A percentile compares a stretch with the other conserved stretches of the same genome.
These are phyloP conservation scores for Saitozyma sp. DNA, from an alignment of 768 basidiomycete species.

Conservation along the genomic window DNA sequence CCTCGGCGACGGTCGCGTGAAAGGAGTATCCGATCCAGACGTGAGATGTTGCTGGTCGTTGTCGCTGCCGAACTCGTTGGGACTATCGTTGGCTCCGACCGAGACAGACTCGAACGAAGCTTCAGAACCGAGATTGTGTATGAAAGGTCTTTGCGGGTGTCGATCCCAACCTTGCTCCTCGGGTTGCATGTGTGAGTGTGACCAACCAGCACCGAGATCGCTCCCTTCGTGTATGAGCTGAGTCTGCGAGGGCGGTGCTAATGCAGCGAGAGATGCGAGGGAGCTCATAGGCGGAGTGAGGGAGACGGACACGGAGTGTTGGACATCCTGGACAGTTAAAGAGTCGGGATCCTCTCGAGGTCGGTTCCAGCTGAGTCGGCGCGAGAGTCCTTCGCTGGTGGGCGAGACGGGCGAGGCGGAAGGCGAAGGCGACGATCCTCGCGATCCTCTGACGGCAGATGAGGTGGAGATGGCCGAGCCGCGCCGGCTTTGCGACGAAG, in stretches of 20 bases:
- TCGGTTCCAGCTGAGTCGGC: constrained; percentile 38
- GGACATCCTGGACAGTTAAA: background rate
- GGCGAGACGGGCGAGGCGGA: constrained; percentile 32
- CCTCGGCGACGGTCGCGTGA: background rate
- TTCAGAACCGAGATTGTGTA: constrained; percentile 10
- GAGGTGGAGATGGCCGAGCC: background rate
- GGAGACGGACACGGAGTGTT: background rate
- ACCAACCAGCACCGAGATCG: background rate
- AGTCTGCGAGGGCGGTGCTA: constrained; percentile 9
- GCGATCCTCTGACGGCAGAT: constrained; percentile 15
- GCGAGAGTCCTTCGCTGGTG: constrained; percentile 27
- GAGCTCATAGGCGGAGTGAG: constrained; percentile 1
- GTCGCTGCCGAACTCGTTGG: constrained; percentile 4
- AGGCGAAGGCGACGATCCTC: constrained; percentile 26
- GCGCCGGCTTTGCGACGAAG: too few relatives aligned
- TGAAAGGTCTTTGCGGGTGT: constrained; percentile 3
- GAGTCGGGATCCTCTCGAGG: constrained; percentile 2
- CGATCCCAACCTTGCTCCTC: too few relatives aligned
- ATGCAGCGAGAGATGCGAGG: background rate
- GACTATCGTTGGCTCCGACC: constrained; percentile 1
- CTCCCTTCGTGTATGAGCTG: background rate
- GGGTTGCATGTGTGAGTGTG: background rate
- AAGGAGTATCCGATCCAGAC: too few relatives aligned
- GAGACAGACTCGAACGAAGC: constrained; percentile 1
- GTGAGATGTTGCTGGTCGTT: background rate